These are phyloP conservation scores for Epichloe sylvatica DNA, from an alignment of 2,329 filamentous ascomycete genomes.

Conservation along the genomic window DNA sequence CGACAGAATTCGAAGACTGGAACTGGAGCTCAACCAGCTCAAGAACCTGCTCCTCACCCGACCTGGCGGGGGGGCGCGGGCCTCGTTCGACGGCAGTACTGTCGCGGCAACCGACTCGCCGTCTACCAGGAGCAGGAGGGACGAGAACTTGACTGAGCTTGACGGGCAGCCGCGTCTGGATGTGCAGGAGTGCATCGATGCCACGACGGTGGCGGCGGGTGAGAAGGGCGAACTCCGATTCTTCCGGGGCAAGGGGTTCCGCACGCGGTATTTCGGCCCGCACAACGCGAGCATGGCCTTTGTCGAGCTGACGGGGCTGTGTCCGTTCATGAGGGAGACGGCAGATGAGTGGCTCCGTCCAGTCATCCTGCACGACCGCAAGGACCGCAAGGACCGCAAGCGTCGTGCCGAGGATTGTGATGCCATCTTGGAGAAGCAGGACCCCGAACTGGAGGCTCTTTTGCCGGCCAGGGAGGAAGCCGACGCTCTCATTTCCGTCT, in stretches of 20 bases:
- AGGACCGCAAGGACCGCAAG: conserved; percentile 42
- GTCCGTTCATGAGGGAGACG: conserved; percentile 48
- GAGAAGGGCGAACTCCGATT: conserved; percentile 42
- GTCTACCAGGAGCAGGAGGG: conserved; percentile 32
- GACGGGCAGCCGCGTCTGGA: conserved; percentile 20
- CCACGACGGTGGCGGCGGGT: conserved; percentile 23
- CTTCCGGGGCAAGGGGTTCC: conserved; percentile 45
- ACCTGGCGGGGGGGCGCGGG: conserved; percentile 18
- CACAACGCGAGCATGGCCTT: conserved; percentile 49
- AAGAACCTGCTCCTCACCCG: conserved; percentile 38
- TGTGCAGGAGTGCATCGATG: conserved; percentile 27
- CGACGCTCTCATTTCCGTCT: conserved; percentile 34
- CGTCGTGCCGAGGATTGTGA: conserved; percentile 40
- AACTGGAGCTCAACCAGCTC: conserved; percentile 44
- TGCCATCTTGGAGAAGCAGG: conserved; percentile 31
- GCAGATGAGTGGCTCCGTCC: conserved; percentile 47
- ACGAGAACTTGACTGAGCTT: conserved; percentile 20
- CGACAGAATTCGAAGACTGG: conserved; percentile 44
- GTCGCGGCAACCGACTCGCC: conserved; percentile 31
- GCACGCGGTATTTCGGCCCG: conserved; percentile 45
- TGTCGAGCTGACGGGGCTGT: conserved; percentile 42
- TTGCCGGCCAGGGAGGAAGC: conserved; percentile 33
- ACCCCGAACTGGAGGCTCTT: conserved; percentile 35
- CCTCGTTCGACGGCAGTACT: conserved; percentile 38
- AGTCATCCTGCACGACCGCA: conserved; percentile 39